phyloP scores from a whole-genome alignment of 2,329 filamentous ascomycete species.

The Cordyceps tenuipes region DNA sequence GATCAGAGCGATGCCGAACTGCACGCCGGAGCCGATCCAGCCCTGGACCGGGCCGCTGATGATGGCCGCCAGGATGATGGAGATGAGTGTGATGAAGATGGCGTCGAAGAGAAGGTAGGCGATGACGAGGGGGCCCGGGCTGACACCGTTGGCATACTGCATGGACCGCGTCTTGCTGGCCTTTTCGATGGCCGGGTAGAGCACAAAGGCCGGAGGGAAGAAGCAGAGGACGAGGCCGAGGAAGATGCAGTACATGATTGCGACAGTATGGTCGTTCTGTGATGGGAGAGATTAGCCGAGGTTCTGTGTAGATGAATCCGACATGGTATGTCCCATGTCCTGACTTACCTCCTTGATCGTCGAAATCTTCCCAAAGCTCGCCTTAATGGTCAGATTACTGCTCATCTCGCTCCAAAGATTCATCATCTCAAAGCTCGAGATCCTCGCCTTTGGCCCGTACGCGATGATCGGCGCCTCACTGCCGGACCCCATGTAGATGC shows the following conservation, averaged over 20 bases:
- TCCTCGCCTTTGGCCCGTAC: not conserved
- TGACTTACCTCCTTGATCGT: not conserved
- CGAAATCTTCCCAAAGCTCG: not conserved
- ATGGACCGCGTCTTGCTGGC: slow-evolving; percentile 66
- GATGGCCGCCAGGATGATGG: slow-evolving; percentile 45
- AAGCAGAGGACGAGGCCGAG: slow-evolving; percentile 63
- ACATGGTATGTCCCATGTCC: no score
- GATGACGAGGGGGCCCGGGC: slow-evolving; percentile 67
- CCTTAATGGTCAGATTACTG: not conserved
- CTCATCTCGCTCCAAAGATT: slow-evolving; percentile 6
- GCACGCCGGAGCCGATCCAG: slow-evolving; percentile 61
- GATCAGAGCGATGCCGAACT: slow-evolving; percentile 69
- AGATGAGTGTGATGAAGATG: slow-evolving; percentile 54
- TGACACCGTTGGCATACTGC: slow-evolving; percentile 81
- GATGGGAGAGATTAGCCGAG: not conserved
- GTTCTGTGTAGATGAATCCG: not conserved
- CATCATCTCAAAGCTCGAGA: not conserved
- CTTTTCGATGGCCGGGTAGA: slow-evolving; percentile 75
- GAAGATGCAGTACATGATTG: slow-evolving; percentile 49
- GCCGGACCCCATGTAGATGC: not conserved
- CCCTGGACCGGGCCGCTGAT: slow-evolving; percentile 2
- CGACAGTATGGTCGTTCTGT: slow-evolving; percentile 13
- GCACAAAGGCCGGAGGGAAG: slow-evolving; percentile 57
- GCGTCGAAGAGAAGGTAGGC: slow-evolving; percentile 75
- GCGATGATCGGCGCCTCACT: not conserved